Conservation (phyloP, 1,139 yeast genomes). For the Suhomyces chickasaworum region DNA sequence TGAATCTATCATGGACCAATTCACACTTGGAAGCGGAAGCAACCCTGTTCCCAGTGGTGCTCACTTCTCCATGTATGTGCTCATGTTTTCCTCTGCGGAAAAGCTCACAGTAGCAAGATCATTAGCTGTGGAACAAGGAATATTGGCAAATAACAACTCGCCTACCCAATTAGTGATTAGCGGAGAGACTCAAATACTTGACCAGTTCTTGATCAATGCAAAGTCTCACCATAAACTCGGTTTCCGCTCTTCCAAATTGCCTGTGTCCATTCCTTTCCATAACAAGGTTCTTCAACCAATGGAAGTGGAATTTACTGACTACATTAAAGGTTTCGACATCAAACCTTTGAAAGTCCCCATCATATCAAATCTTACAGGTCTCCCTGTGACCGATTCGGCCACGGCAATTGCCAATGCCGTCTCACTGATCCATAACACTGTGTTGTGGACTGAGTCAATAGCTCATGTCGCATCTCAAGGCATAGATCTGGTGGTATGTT, state of each 20-base stretch:
- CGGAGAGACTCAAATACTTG: slow-evolving; percentile 34
- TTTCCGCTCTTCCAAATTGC: slow-evolving; percentile 34
- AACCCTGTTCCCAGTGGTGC: background rate
- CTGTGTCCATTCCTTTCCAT: slow-evolving; percentile 60
- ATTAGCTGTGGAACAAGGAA: slow-evolving; percentile 21
- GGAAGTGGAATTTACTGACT: slow-evolving; percentile 30
- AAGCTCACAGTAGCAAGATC: slow-evolving; percentile 23
- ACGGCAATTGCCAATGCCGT: slow-evolving; percentile 32
- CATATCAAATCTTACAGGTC: slow-evolving; percentile 34
- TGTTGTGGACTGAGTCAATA: slow-evolving; percentile 44
- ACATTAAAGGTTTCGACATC: slow-evolving; percentile 15
- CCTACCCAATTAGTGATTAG: slow-evolving; percentile 46
- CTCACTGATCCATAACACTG: slow-evolving; percentile 44
- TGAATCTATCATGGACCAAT: background rate
- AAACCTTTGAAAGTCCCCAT: slow-evolving; percentile 19
- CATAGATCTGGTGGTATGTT: slow-evolving; percentile 27
- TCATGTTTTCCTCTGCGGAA: slow-evolving; percentile 27
- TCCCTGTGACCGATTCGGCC: slow-evolving; percentile 19
- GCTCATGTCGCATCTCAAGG: slow-evolving; percentile 21
- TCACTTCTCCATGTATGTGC: slow-evolving; percentile 34
- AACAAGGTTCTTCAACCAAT: slow-evolving; percentile 41
- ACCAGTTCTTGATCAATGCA: slow-evolving; percentile 17
- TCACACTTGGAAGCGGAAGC: background rate
- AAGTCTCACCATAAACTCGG: slow-evolving; percentile 19
- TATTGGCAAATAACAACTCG: slow-evolving; percentile 49